Evolutionary conservation across 2,329 filamentous ascomycete genomes (phyloP).

Genomic region (Penicillium brevicompactum): DNA sequence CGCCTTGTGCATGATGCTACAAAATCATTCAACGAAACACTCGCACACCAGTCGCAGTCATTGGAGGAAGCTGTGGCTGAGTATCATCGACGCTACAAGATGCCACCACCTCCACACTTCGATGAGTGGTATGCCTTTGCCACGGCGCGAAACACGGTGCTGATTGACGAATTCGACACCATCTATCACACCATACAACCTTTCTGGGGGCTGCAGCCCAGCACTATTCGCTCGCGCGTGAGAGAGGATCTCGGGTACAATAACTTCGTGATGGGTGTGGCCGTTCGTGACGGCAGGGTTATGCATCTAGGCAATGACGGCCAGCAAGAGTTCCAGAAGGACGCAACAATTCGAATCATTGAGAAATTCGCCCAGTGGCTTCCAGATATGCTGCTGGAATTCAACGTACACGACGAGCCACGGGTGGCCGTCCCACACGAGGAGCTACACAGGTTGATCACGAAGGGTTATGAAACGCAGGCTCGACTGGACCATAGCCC

Average conservation of each 20-base stretch:
- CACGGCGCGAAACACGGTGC: conserved; percentile 3
- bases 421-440: conserved; percentile 77
- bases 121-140: conserved; percentile 17
- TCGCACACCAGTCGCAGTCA: conserved; percentile 11
- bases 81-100: conserved; percentile 15
- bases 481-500: conserved; percentile 3
- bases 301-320: conserved; percentile 60
- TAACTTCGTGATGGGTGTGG: conserved; percentile 11
- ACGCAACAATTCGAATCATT: conserved; percentile 73
- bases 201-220: conserved; percentile 15
- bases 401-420: conserved; percentile 85
- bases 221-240: conserved; percentile 7
- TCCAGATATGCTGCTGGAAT: conserved; percentile 86
- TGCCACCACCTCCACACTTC: conserved; percentile 16
- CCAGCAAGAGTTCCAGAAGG: conserved; percentile 36
- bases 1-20: not conserved
- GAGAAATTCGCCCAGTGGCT: conserved; percentile 69
- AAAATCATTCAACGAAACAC: not conserved
- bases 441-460: conserved; percentile 67
- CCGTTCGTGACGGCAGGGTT: conserved; percentile 7
- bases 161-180: conserved; percentile 18
- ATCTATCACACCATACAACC: conserved; percentile 14
- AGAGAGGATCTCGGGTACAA: conserved; percentile 9
- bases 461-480: conserved; percentile 26
- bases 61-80: conserved; percentile 12